Percentiles rank a stretch among this genome's conserved stretches.
These are phyloP conservation scores for Pythium diclinum DNA, from an alignment of 352 stramenopile genomes.

Conservation along the genomic window DNA sequence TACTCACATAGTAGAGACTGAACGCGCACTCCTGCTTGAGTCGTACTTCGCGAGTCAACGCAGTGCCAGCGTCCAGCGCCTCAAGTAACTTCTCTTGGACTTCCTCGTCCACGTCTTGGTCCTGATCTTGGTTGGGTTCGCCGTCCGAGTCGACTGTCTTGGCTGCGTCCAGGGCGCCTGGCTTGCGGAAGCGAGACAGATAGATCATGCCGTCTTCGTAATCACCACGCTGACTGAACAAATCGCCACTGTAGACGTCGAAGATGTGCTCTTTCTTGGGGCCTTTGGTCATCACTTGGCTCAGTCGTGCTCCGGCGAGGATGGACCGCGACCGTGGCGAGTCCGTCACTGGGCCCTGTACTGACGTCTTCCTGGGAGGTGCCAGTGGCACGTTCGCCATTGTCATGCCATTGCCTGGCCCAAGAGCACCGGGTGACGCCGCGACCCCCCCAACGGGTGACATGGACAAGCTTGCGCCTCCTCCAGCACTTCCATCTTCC, in stretches of 20 bases:
- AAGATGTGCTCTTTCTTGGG: constrained; percentile 55
- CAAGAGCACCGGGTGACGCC: not conserved
- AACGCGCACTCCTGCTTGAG: constrained; percentile 82
- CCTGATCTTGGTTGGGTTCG: constrained; percentile 41
- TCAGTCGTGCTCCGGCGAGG: constrained; percentile 29
- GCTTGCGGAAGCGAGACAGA: constrained; percentile 74
- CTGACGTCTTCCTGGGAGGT: constrained; percentile 35
- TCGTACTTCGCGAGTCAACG: constrained; percentile 49
- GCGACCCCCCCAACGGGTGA: not conserved
- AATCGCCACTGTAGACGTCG: constrained; percentile 61
- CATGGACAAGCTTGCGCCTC: constrained; percentile 3
- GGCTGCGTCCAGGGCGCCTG: constrained; percentile 29
- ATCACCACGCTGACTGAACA: constrained; percentile 82
- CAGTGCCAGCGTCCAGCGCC: constrained; percentile 37
- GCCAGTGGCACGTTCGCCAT: constrained; percentile 31
- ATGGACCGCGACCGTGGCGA: constrained; percentile 60
- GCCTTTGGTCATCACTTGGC: constrained; percentile 23
- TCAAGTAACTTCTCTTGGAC: constrained; percentile 56
- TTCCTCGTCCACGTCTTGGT: constrained; percentile 38
- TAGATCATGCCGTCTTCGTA: constrained; percentile 90
- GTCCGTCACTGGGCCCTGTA: constrained; percentile 30
- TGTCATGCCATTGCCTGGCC: not conserved
- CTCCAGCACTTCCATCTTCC: constrained; percentile 31
- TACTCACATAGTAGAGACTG: constrained; percentile 70
- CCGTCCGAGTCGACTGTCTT: constrained; percentile 21